These are phyloP conservation scores for Microdochium trichocladiopsis DNA, from an alignment of 2,329 filamentous ascomycete species.

Conservation along the genomic window DNA sequence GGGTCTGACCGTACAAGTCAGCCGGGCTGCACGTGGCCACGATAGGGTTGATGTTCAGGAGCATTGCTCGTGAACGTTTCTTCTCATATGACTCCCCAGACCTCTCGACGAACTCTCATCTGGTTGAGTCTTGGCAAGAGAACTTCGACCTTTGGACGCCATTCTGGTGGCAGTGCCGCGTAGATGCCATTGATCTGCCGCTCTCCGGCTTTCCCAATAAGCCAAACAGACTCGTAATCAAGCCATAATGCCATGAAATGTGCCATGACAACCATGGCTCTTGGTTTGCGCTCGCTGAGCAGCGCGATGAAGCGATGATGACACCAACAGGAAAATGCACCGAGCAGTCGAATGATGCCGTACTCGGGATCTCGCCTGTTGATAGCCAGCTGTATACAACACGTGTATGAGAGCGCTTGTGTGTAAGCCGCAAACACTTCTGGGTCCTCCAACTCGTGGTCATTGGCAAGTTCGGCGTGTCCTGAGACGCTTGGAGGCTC, in stretches of 20 bases:
- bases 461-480: conserved; percentile 12
- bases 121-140: too few relatives aligned
- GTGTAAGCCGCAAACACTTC: conserved; percentile 18
- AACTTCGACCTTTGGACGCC: conserved; percentile 24
- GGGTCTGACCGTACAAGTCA: too few relatives aligned
- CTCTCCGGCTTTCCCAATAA: conserved; percentile 25
- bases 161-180: conserved; percentile 23
- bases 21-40: too few relatives aligned
- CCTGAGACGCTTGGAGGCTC: conserved; percentile 18
- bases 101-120: too few relatives aligned
- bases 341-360: conserved; percentile 24
- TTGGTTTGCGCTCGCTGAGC: conserved; percentile 23
- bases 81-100: too few relatives aligned
- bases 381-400: conserved; percentile 20
- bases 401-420: conserved; percentile 24
- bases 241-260: conserved; percentile 30
- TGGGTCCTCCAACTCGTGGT: conserved; percentile 21
- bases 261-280: conserved; percentile 27
- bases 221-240: conserved; percentile 24
- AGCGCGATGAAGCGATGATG: conserved; percentile 24
- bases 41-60: too few relatives aligned
- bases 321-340: conserved; percentile 26
- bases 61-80: too few relatives aligned
- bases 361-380: conserved; percentile 19
- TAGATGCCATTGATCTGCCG: conserved; percentile 27